Percentiles rank a stretch among this genome's conserved stretches.
These are phyloP conservation scores for Herpetomonas tarakana DNA, from an alignment of 208 protist species.

Conservation along the genomic window DNA sequence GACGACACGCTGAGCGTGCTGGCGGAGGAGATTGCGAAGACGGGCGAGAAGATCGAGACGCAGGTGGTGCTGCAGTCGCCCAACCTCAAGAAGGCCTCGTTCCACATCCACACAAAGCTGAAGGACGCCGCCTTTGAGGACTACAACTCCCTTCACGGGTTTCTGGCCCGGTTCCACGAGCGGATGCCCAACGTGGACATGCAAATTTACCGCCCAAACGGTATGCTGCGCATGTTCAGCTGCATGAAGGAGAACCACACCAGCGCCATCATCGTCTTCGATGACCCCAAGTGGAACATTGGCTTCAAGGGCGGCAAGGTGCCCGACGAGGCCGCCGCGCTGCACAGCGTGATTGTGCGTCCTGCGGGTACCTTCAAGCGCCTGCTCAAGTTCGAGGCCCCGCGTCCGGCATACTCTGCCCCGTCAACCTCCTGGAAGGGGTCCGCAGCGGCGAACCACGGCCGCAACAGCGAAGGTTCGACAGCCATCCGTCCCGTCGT, in stretches of 20 bases:
- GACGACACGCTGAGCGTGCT: slow-evolving; percentile 60
- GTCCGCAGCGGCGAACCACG: background rate
- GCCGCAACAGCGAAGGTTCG: background rate
- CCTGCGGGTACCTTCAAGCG: slow-evolving; percentile 64
- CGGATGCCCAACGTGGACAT: slow-evolving; percentile 70
- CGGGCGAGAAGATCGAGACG: slow-evolving; percentile 68
- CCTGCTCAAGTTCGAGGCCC: slow-evolving; percentile 56
- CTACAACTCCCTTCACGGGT: slow-evolving; percentile 77
- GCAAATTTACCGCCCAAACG: slow-evolving; percentile 82
- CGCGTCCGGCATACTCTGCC: slow-evolving; percentile 14
- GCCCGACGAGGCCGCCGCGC: slow-evolving; percentile 56
- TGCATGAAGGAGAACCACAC: slow-evolving; percentile 91
- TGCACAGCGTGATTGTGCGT: slow-evolving; percentile 77
- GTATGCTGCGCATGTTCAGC: slow-evolving; percentile 86
- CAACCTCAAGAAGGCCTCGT: slow-evolving; percentile 88
- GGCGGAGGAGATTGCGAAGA: slow-evolving; percentile 62
- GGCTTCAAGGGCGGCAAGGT: slow-evolving; percentile 66
- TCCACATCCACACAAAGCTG: slow-evolving; percentile 84
- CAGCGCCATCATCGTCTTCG: slow-evolving; percentile 79
- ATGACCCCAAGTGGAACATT: slow-evolving; percentile 70
- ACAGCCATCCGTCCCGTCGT: slow-evolving; percentile 7
- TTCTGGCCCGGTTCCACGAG: slow-evolving; percentile 66
- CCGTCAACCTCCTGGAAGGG: background rate
- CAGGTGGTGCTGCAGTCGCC: slow-evolving; percentile 88
- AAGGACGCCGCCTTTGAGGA: slow-evolving; percentile 85